A percentile compares a stretch with the other conserved stretches of the same genome.
Conservation (phyloP, 2,329 filamentous ascomycete species). For the Nothophaeocryptopus gaeumannii region DNA sequence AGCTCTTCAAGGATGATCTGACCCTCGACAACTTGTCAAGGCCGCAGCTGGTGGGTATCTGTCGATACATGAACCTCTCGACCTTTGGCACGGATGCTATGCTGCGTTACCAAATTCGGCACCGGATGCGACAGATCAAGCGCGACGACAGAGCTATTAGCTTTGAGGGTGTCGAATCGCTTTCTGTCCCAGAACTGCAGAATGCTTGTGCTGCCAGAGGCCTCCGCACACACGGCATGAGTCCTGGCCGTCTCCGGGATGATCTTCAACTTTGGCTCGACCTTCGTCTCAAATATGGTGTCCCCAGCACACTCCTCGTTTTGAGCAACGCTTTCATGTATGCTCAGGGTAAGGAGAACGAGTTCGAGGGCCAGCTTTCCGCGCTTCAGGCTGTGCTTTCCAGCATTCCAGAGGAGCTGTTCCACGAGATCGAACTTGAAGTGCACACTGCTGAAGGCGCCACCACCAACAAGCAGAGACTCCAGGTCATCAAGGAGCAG, state of each 20-base stretch:
- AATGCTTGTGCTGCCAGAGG: slow-evolving; percentile 87
- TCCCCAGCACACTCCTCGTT: slow-evolving; percentile 93
- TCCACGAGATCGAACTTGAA: slow-evolving; percentile 99
- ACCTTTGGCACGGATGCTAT: slow-evolving; percentile 97
- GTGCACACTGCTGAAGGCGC: slow-evolving; percentile 95
- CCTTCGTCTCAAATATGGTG: slow-evolving; percentile 84
- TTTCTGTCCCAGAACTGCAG: slow-evolving; percentile 92
- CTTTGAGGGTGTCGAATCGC: slow-evolving; percentile 86
- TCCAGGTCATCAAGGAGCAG: slow-evolving; percentile 97
- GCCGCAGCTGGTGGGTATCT: slow-evolving; percentile 95
- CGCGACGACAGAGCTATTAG: slow-evolving; percentile 91
- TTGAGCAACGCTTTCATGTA: slow-evolving; percentile 98
- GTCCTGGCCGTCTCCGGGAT: slow-evolving; percentile 79
- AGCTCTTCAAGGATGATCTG: slow-evolving; percentile 96
- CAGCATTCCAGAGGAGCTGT: slow-evolving; percentile 94
- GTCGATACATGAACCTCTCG: slow-evolving; percentile 96
- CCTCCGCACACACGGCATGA: slow-evolving; percentile 87
- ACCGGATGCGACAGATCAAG: slow-evolving; percentile 99
- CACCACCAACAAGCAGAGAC: slow-evolving; percentile 96
- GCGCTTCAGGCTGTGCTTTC: slow-evolving; percentile 88
- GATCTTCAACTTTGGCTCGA: slow-evolving; percentile 94
- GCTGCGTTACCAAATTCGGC: slow-evolving; percentile 93
- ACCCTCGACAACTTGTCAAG: slow-evolving; percentile 95
- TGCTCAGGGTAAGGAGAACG: slow-evolving; percentile 76
- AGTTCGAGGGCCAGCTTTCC: slow-evolving; percentile 86